Evolutionary conservation across 371 early-diverging fungal species (phyloP).

Genomic region (Mucor mucedo): DNA sequence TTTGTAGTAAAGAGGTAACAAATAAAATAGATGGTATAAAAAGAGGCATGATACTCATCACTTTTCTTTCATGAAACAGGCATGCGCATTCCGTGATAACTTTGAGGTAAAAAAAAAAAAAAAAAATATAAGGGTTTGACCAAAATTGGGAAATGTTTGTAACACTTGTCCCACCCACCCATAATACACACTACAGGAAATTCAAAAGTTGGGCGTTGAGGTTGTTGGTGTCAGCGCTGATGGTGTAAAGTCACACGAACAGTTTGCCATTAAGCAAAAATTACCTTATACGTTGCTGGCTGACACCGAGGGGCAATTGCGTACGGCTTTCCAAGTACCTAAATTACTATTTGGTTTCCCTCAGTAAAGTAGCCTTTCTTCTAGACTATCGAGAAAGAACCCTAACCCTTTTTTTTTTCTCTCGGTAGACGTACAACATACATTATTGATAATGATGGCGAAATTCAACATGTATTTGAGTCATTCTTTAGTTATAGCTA

Average conservation of each 20-base stretch:
- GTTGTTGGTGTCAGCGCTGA: conserved; percentile 42
- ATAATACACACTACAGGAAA: conserved; percentile 7
- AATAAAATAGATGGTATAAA: too few relatives aligned
- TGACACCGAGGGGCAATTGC: conserved; percentile 32
- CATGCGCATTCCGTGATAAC: conserved; percentile 30
- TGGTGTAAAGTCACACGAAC: conserved; percentile 33
- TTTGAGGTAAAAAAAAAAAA: conserved; percentile 23
- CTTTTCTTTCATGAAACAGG: conserved; percentile 11
- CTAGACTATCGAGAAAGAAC: too few relatives aligned
- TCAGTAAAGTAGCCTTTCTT: conserved; percentile 12
- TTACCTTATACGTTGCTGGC: conserved; percentile 36
- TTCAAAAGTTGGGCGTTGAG: conserved; percentile 21
- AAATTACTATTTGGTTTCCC: conserved; percentile 27
- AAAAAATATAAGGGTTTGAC: background rate
- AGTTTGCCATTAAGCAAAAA: conserved; percentile 28
- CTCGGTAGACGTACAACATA: conserved; percentile 37
- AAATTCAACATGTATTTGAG: conserved; percentile 37
- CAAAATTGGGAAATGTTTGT: background rate
- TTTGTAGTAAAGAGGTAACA: conserved; percentile 42
- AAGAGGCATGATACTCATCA: too few relatives aligned
- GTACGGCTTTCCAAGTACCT: conserved; percentile 32
- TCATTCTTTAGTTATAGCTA: conserved; percentile 32
- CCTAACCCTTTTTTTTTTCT: background rate
- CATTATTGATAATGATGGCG: conserved; percentile 37
- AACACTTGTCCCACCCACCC: too few relatives aligned